These are phyloP conservation scores for Nemania diffusa DNA, from an alignment of 2,329 filamentous ascomycete species.

Conservation along the genomic window DNA sequence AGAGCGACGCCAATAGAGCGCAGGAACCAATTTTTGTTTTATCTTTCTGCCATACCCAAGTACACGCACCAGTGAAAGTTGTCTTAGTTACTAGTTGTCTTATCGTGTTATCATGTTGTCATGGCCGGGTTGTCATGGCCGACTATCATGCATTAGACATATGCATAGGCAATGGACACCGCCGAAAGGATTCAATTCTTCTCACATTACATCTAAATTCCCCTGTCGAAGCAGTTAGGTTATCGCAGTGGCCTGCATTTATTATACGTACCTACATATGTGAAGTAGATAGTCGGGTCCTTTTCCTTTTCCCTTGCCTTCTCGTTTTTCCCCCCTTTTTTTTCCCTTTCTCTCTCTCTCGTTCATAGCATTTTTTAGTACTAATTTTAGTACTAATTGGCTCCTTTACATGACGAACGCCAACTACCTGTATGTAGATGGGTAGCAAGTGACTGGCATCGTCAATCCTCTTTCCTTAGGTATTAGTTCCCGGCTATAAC, in stretches of 20 bases:
- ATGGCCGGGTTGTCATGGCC: background rate
- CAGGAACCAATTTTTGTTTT: background rate
- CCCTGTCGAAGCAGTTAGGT: too few relatives aligned
- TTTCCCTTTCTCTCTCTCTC: too few relatives aligned
- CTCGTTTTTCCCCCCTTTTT: background rate
- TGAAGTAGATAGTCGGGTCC: background rate
- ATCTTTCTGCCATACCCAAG: too few relatives aligned
- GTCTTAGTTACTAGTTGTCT: background rate
- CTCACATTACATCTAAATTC: background rate
- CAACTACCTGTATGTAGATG: too few relatives aligned
- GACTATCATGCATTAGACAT: background rate
- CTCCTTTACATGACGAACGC: too few relatives aligned
- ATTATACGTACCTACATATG: background rate
- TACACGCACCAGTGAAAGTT: background rate
- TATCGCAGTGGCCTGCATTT: background rate
- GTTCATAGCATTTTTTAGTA: too few relatives aligned
- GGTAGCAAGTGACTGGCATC: background rate
- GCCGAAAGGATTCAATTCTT: background rate
- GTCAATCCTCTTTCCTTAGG: slow-evolving; percentile 3
- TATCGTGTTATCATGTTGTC: too few relatives aligned
- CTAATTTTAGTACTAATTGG: too few relatives aligned
- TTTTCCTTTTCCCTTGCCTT: background rate
- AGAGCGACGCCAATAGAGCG: background rate
- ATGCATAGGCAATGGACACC: background rate
- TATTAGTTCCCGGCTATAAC: slow-evolving; percentile 11